Evolutionary conservation across 495 filamentous ascomycete species (phyloP).

Genomic region (Gamarada debralockiae): DNA sequence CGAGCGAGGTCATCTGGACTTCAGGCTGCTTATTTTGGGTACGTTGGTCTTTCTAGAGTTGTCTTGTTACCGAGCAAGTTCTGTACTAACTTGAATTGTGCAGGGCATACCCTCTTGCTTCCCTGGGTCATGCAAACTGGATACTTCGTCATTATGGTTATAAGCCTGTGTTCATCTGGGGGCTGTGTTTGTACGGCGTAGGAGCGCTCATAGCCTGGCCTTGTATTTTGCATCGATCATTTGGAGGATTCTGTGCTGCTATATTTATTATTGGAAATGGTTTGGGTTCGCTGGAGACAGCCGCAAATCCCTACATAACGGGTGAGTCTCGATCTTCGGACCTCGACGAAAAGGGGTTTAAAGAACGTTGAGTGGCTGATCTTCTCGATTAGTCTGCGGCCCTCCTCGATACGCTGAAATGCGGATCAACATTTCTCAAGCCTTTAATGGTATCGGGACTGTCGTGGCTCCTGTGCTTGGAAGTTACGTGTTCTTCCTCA

Average conservation of each 20-base stretch:
- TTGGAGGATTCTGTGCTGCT: slow-evolving; percentile 57
- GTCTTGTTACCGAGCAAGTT: neutral
- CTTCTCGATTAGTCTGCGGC: slow-evolving; percentile 44
- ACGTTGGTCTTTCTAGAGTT: slow-evolving; percentile 10
- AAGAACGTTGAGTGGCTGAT: neutral
- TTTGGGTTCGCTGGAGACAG: slow-evolving; percentile 50
- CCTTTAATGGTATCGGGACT: slow-evolving; percentile 51
- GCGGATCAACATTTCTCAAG: slow-evolving; percentile 52
- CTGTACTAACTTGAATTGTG: too few relatives aligned
- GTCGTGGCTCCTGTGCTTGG: slow-evolving; percentile 50
- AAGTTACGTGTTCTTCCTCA: slow-evolving; percentile 47
- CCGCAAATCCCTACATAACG: slow-evolving; percentile 53
- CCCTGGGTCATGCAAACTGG: slow-evolving; percentile 57
- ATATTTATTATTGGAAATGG: slow-evolving; percentile 57
- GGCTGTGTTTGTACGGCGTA: slow-evolving; percentile 46
- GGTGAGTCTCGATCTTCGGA: slow-evolving; percentile 22
- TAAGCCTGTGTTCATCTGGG: slow-evolving; percentile 50
- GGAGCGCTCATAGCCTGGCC: slow-evolving; percentile 55
- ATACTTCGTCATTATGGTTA: slow-evolving; percentile 50
- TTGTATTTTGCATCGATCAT: slow-evolving; percentile 46
- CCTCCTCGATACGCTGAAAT: slow-evolving; percentile 48
- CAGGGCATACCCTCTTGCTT: slow-evolving; percentile 56
- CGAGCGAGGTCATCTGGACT: slow-evolving; percentile 47
- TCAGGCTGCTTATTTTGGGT: slow-evolving; percentile 51
- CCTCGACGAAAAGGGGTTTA: neutral